These are phyloP conservation scores for Trypanosomatidae sp. DNA, from an alignment of 208 protist genomes.

Conservation along the genomic window DNA sequence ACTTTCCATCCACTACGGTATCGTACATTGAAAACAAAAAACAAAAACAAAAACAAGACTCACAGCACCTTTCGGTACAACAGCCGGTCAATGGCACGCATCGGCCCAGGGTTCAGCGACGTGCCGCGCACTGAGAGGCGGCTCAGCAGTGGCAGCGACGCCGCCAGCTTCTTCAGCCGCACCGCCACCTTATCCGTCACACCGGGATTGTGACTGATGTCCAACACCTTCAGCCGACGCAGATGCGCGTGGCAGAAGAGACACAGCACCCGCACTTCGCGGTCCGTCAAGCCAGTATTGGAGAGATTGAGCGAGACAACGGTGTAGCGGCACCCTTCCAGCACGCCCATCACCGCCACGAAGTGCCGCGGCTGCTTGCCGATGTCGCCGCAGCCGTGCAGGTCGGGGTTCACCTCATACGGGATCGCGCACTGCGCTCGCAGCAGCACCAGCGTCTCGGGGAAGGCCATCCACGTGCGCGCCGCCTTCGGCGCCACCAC, in stretches of 20 bases:
- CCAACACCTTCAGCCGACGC: conserved; percentile 27
- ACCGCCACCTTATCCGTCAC: conserved; percentile 20
- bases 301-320: conserved; percentile 18
- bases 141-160: conserved; percentile 19
- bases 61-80: conserved; percentile 16
- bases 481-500: neutral
- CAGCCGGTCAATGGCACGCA: conserved; percentile 8
- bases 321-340: conserved; percentile 27
- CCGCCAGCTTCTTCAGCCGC: conserved; percentile 22
- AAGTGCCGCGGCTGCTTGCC: conserved; percentile 24
- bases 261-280: conserved; percentile 27
- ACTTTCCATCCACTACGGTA: too few species aligned
- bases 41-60: too few species aligned
- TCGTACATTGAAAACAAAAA: too few species aligned
- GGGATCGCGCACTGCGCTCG: conserved; percentile 11
- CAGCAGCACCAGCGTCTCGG: conserved; percentile 8
- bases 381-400: conserved; percentile 15
- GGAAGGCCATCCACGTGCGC: conserved; percentile 23
- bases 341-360: conserved; percentile 25
- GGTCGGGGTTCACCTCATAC: conserved; percentile 19
- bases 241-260: conserved; percentile 49
- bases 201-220: conserved; percentile 28
- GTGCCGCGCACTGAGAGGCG: conserved; percentile 16
- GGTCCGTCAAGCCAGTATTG: conserved; percentile 18
- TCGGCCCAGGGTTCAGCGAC: conserved; percentile 7